phyloP scores from a whole-genome alignment of 305 asterid genomes.

The Solanum hybrid region DNA sequence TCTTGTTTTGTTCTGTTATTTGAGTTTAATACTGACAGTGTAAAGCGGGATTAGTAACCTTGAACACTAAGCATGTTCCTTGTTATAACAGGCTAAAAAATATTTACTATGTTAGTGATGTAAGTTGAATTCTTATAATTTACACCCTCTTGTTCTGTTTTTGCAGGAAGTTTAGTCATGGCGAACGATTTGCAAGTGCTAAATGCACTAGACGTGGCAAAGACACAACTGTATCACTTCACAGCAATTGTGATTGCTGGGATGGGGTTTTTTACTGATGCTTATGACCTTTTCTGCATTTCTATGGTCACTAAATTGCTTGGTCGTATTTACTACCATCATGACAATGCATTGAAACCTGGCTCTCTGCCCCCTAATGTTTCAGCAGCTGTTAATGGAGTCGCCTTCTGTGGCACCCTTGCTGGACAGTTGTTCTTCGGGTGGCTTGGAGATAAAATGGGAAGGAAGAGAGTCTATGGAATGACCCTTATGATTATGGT shows the following conservation, averaged over 20 bases:
- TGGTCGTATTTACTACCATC: conserved; percentile 27
- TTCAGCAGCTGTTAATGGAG: conserved; percentile 25
- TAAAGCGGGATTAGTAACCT: background rate
- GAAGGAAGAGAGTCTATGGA: conserved; percentile 28
- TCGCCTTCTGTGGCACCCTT: conserved; percentile 31
- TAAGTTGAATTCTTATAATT: background rate
- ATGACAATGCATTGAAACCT: conserved; percentile 1
- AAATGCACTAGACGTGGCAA: conserved; percentile 27
- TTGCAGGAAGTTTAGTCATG: conserved; percentile 14
- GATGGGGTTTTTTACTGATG: conserved; percentile 37
- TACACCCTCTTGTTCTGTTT: background rate
- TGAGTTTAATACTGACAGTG: background rate
- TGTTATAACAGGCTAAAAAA: background rate
- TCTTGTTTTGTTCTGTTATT: background rate
- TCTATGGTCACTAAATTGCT: conserved; percentile 26
- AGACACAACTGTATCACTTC: conserved; percentile 27
- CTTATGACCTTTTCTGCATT: conserved; percentile 32
- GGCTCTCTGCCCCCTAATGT: conserved; percentile 28
- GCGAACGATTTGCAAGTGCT: conserved; percentile 25
- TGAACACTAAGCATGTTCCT: background rate
- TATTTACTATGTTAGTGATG: background rate
- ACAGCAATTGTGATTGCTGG: conserved; percentile 37
- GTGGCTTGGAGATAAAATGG: conserved; percentile 33
- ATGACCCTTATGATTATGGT: conserved; percentile 30
- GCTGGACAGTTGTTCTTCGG: conserved; percentile 30